Evolutionary conservation across 371 early-diverging fungal species (phyloP).

Genomic region (Mucor mucedo): DNA sequence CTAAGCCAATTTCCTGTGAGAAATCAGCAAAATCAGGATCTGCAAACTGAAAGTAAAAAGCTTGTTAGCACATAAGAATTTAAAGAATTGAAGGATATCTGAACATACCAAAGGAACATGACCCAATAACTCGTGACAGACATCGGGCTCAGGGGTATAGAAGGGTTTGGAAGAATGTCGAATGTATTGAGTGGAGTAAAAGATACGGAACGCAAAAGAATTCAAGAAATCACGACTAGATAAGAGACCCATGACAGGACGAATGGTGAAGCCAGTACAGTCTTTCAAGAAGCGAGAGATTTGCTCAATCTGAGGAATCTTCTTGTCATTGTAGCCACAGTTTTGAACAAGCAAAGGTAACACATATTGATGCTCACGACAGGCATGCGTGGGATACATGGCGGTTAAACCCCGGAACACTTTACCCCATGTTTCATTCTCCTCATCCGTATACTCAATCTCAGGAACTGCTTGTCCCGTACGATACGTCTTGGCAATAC

Average conservation of each 20-base stretch:
- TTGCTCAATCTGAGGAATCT: conserved; percentile 91
- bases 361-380: conserved; percentile 90
- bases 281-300: conserved; percentile 95
- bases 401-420: conserved; percentile 79
- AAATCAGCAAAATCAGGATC: conserved; percentile 97
- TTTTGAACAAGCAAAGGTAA: conserved; percentile 91
- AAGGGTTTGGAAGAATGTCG: conserved; percentile 90
- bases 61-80: neutral
- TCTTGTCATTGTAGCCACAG: conserved; percentile 86
- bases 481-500: conserved; percentile 83
- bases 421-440: conserved; percentile 86
- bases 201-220: conserved; percentile 97
- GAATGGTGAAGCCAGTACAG: conserved; percentile 94
- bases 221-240: conserved; percentile 95
- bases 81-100: neutral
- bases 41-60: conserved; percentile 65
- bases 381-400: conserved; percentile 90
- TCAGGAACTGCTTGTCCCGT: conserved; percentile 87
- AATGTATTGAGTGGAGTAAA: conserved; percentile 97
- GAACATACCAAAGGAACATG: conserved; percentile 65
- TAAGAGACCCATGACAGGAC: conserved; percentile 95
- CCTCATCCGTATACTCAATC: conserved; percentile 83
- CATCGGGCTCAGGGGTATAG: conserved; percentile 95
- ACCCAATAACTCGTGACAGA: conserved; percentile 87
- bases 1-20: conserved; percentile 95